Conservation (phyloP, 2,329 filamentous ascomycete genomes). For the Talaromyces funiculosus region DNA sequence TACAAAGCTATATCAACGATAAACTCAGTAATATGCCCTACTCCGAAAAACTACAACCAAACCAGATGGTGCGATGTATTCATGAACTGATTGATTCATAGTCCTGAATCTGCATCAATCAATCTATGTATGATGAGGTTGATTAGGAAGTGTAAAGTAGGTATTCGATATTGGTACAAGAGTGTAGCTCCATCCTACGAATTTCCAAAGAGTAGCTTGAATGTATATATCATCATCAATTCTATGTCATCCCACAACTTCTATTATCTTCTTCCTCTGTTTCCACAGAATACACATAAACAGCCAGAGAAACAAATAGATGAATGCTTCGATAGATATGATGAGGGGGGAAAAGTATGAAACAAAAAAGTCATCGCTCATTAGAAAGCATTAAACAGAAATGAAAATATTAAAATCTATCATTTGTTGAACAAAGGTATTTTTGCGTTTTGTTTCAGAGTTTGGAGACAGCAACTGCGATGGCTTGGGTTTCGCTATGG, state of each 20-base stretch:
- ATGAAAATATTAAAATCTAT: constrained; percentile 4
- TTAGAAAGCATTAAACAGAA: constrained; percentile 6
- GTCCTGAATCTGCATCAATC: no score
- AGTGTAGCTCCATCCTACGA: not conserved
- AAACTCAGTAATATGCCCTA: no score
- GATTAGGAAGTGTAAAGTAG: no score
- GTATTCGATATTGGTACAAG: not conserved
- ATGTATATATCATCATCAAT: not conserved
- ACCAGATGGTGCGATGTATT: no score
- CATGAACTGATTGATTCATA: no score
- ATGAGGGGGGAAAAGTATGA: not conserved
- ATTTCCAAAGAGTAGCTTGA: not conserved
- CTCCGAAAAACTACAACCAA: no score
- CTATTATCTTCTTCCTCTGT: not conserved
- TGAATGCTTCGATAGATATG: not conserved
- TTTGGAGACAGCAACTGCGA: constrained; percentile 83
- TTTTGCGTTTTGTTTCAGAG: constrained; percentile 38
- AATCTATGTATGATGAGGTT: no score
- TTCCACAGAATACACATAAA: not conserved
- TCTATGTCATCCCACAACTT: not conserved
- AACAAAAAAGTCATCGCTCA: constrained; percentile 13
- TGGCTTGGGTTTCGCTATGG: constrained; percentile 88
- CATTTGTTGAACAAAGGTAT: not conserved
- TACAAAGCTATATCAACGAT: no score
- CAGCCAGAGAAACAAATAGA: not conserved